Evolutionary conservation across 371 early-diverging fungal genomes (phyloP), one percentile per base, ranked within the genome.

Genomic region (Rhizopus microsporus): DNA sequence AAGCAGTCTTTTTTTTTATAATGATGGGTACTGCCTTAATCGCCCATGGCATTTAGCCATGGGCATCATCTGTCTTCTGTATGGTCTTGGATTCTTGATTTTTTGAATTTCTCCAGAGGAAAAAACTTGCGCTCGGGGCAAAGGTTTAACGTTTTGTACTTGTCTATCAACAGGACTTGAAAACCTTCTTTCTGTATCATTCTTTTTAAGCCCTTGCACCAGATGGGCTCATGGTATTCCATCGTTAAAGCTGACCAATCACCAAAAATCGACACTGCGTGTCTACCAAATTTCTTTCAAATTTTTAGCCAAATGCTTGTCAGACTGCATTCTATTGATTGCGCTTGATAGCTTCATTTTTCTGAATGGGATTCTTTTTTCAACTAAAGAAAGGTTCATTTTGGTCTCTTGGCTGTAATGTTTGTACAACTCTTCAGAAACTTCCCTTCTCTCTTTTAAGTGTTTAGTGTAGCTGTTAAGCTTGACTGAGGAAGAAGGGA

Each of bases 161-260:
- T 30, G 5, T 54, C 39, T 4, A 54, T 1, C 0, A 54, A 12
- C n/a, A 37, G 43, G 9, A 43, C 44, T 10, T 40, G 29, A 43
- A 43, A 43, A 16, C 54, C 54, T n/a, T 39, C 32, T 43, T 44
- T 40, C 7, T n/a, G 7, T 33, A 54, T 8, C 32, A 30, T 39
- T 32, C 34, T 32, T 29, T 29, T 42, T 12, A 54, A 13, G 7
- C 33, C 43, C 33, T 37, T 39, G 5, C 44, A 7, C 3, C 32
- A 34, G n/a, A 43, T 54, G 7, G 54, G 54, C 15, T 54, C 43
- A 7, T 54, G n/a, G n/a, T n/a, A n/a, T n/a, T n/a, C n/a, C n/a
- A n/a, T n/a, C n/a, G n/a, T n/a, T n/a, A n/a, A n/a, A n/a, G 43
- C 43, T 8, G 43, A 54, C 54, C 54, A 54, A 15, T 54, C 35